Evolutionary conservation across 2,329 filamentous ascomycete genomes (phyloP), one percentile per base, ranked within the genome.

Genomic region (Raffaelea arxii): DNA sequence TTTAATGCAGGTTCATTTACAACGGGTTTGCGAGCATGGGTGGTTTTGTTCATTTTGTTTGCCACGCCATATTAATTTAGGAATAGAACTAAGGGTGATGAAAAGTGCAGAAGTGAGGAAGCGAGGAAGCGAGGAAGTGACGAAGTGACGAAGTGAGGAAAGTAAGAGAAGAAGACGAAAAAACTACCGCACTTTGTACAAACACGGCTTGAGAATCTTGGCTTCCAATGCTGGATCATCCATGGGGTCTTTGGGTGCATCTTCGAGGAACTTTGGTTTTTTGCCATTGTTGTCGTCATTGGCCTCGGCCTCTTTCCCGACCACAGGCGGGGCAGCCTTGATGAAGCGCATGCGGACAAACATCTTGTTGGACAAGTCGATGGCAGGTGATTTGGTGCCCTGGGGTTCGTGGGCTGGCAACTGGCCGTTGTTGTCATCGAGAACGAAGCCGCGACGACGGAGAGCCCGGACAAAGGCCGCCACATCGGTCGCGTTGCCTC

Each of bases 311-410:
- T 39, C 79, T 68, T 94, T 94, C 22, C 89, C 89, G 61, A 80
- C 83, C 2, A 74, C 74, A 0, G 90, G 84, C 39, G 79, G 69
- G 19, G 79, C 80, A n/a, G 76, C 80, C 69, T 97, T 98, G 57
- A 90, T 72, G 65, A 98, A 98, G 56, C 84, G 80, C 88, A 98
- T 91, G 68, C 84, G 87, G 55, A 97, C 91, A 69, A 98, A 98
- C 92, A 98, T 98, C 68, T 85, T 94, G 68, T 98, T 98, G 47
- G 76, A 78, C 58, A 94, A 69, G 67, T 98, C 89, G 10, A 94
- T 74, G 1, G 82, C 78, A 7, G 51, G 47, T 11, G 49, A 36
- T 45, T 51, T 50, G 43, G 38, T 41, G 7, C n/a, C 6, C n/a
- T 14, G 41, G 38, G 9, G 7, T 41, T 64, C 60, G 22, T 64